A percentile compares a stretch with the other conserved stretches of the same genome.
These are phyloP conservation scores for Penicillium pancosmium DNA, from an alignment of 495 filamentous ascomycete genomes.

Conservation along the genomic window DNA sequence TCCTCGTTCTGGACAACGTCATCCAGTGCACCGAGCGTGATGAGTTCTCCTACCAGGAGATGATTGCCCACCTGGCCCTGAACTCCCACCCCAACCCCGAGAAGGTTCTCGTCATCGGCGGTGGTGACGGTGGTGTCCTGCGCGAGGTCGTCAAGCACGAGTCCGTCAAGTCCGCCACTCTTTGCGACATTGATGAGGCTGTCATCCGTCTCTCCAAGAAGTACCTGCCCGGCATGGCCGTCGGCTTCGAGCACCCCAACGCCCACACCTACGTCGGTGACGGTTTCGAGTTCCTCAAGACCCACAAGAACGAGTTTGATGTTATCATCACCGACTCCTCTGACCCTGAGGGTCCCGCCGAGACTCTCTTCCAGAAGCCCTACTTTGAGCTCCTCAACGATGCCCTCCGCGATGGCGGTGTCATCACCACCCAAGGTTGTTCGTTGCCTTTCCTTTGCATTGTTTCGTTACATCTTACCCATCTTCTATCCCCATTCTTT, in stretches of 20 bases:
- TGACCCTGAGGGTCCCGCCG: constrained; percentile 95
- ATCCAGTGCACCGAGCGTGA: constrained; percentile 98
- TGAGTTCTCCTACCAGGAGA: constrained; percentile 99
- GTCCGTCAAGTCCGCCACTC: constrained; percentile 84
- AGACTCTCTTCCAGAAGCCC: constrained; percentile 95
- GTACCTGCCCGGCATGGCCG: constrained; percentile 93
- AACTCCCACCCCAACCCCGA: constrained; percentile 97
- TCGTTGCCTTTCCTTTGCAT: constrained; percentile 69
- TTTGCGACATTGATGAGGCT: constrained; percentile 99
- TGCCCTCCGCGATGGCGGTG: constrained; percentile 90
- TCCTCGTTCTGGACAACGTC: constrained; percentile 98
- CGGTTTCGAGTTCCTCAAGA: constrained; percentile 95
- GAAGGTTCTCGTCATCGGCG: constrained; percentile 97
- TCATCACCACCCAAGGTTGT: constrained; percentile 99
- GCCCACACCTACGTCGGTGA: constrained; percentile 90
- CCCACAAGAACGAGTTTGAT: constrained; percentile 93
- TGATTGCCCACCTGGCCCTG: constrained; percentile 99
- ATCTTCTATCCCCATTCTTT: constrained; percentile 2
- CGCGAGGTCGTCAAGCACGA: constrained; percentile 99
- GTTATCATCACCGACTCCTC: constrained; percentile 99
- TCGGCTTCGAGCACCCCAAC: constrained; percentile 90
- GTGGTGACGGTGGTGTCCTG: constrained; percentile 94
- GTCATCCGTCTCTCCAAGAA: constrained; percentile 98
- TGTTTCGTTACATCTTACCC: constrained; percentile 2
- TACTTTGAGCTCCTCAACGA: constrained; percentile 93